These are phyloP conservation scores for Apiotrichum brassicae DNA, from an alignment of 1,284 basidiomycete species.

Conservation along the genomic window DNA sequence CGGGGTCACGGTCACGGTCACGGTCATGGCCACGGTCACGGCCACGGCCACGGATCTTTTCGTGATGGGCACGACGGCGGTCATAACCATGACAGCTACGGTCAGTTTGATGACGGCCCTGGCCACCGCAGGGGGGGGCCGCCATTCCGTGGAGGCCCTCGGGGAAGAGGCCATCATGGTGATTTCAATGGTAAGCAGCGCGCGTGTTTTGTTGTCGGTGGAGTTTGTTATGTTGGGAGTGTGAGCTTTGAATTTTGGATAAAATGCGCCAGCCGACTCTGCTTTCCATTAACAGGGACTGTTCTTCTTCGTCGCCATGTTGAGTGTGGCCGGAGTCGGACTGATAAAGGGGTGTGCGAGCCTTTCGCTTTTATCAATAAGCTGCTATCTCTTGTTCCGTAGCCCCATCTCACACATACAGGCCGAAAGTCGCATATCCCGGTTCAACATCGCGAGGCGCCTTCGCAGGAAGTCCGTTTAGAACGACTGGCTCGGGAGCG, in stretches of 20 bases:
- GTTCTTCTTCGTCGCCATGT: too few relatives aligned
- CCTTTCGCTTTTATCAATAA: too few relatives aligned
- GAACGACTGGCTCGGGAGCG: slow-evolving; percentile 53
- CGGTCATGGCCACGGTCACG: neutral
- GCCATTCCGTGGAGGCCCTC: slow-evolving; percentile 13
- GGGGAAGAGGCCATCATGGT: slow-evolving; percentile 53
- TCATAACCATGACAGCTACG: slow-evolving; percentile 2
- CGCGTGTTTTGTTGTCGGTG: too few relatives aligned
- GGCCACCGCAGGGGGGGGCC: neutral
- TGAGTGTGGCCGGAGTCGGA: neutral
- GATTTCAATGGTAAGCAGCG: neutral
- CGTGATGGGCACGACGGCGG: neutral
- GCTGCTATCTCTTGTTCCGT: too few relatives aligned
- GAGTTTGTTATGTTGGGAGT: too few relatives aligned
- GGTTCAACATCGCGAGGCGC: neutral
- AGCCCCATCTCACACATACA: slow-evolving; percentile 1
- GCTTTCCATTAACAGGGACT: too few relatives aligned
- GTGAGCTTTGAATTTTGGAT: too few relatives aligned
- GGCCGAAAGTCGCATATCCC: neutral
- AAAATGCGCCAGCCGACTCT: too few relatives aligned
- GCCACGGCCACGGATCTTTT: neutral
- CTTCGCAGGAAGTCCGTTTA: slow-evolving; percentile 5
- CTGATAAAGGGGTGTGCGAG: too few relatives aligned
- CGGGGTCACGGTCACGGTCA: neutral
- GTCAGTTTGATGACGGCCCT: slow-evolving; percentile 7